These are phyloP conservation scores for Kluyveromyces starmeri DNA, from an alignment of 805 yeast genomes.

Conservation along the genomic window DNA sequence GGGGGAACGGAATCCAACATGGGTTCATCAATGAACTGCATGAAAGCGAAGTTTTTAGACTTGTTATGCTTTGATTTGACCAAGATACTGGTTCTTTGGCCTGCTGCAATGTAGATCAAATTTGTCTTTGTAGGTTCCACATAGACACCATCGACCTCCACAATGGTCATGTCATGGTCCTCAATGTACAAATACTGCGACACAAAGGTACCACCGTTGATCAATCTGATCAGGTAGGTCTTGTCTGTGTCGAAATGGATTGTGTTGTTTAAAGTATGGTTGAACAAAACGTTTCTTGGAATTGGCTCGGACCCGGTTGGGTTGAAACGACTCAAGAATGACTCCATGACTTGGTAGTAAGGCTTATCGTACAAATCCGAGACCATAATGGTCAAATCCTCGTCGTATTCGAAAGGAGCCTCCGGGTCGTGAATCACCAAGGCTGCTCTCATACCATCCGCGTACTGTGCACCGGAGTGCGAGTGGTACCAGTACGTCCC, in stretches of 20 bases:
- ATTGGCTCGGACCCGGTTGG: slow-evolving; percentile 85
- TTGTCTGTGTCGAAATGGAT: slow-evolving; percentile 48
- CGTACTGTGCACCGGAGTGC: slow-evolving; percentile 81
- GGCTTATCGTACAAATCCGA: slow-evolving; percentile 58
- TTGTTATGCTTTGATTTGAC: slow-evolving; percentile 43
- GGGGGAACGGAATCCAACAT: slow-evolving; percentile 66
- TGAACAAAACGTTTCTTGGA: slow-evolving; percentile 57
- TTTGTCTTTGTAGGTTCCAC: slow-evolving; percentile 50
- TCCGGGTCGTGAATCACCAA: slow-evolving; percentile 57
- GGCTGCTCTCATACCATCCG: slow-evolving; percentile 84
- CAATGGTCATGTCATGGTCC: slow-evolving; percentile 61
- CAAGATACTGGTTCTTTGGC: slow-evolving; percentile 71
- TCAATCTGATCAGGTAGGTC: slow-evolving; percentile 56
- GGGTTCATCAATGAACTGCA: slow-evolving; percentile 50
- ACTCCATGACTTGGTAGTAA: slow-evolving; percentile 36
- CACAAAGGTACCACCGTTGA: slow-evolving; percentile 63
- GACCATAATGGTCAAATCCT: slow-evolving; percentile 48
- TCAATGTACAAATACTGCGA: slow-evolving; percentile 63
- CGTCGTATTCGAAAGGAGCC: slow-evolving; percentile 52
- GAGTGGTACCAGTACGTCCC: slow-evolving; percentile 98
- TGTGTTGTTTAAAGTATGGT: slow-evolving; percentile 52
- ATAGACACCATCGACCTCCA: slow-evolving; percentile 68
- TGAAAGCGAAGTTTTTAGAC: slow-evolving; percentile 46
- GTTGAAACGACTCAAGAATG: slow-evolving; percentile 54
- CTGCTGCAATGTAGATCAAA: slow-evolving; percentile 59